Evolutionary conservation across 208 protist species (phyloP).

Genomic region (Lotmaria passim): DNA sequence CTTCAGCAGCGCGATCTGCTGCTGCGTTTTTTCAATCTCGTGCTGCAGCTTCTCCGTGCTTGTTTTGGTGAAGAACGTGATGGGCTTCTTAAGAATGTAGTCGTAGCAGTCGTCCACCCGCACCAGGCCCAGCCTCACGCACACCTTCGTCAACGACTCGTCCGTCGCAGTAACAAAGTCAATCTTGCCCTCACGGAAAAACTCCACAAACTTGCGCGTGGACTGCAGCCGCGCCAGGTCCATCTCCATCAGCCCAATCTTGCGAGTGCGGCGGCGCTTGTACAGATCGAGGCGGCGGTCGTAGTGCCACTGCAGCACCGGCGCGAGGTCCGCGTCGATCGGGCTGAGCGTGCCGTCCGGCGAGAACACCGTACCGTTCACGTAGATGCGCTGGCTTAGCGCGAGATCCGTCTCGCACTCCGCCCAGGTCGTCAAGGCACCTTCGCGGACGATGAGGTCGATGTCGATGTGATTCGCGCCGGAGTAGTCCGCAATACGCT

Average conservation of each 20-base stretch:
- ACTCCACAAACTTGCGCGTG: slow-evolving; percentile 83
- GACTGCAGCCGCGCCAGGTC: slow-evolving; percentile 76
- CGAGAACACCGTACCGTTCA: slow-evolving; percentile 90
- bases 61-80: slow-evolving; percentile 89
- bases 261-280: slow-evolving; percentile 81
- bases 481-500: slow-evolving; percentile 90
- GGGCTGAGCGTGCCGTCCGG: slow-evolving; percentile 81
- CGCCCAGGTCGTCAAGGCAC: slow-evolving; percentile 57
- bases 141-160: slow-evolving; percentile 73
- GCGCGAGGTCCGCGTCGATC: slow-evolving; percentile 72
- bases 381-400: slow-evolving; percentile 76
- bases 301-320: slow-evolving; percentile 91
- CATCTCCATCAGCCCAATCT: slow-evolving; percentile 68
- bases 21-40: slow-evolving; percentile 64
- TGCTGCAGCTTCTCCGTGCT: slow-evolving; percentile 78
- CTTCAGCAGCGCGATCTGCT: slow-evolving; percentile 76
- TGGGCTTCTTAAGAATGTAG: slow-evolving; percentile 88
- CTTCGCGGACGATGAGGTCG: slow-evolving; percentile 79
- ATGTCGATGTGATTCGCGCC: slow-evolving; percentile 92
- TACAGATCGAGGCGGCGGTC: slow-evolving; percentile 90
- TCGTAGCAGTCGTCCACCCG: slow-evolving; percentile 80
- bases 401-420: slow-evolving; percentile 81
- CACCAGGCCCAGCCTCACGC: slow-evolving; percentile 69
- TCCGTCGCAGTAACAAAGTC: slow-evolving; percentile 86
- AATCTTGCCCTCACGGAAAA: slow-evolving; percentile 84